Percentiles rank a stretch among this genome's conserved stretches.
phyloP scores from a whole-genome alignment of 306 rosid species.

The Castanopsis chinensis region DNA sequence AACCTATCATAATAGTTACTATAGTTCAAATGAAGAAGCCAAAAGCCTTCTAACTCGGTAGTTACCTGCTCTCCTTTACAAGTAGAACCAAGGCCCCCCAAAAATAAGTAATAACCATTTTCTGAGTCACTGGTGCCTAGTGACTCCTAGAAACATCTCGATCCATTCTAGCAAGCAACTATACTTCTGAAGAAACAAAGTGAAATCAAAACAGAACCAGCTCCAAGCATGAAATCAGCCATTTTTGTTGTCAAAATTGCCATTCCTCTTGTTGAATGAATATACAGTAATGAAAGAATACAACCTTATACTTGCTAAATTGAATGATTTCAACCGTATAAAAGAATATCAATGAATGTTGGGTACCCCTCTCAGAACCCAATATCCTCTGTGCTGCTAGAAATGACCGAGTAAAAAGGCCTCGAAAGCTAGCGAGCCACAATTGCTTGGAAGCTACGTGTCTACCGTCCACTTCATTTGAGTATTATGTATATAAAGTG shows the following conservation, averaged over 20 bases:
- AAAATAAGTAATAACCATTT: too few relatives aligned
- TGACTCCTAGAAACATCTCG: not conserved
- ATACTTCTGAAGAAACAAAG: not conserved
- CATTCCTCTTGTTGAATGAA: constrained; percentile 26
- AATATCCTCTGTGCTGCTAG: constrained; percentile 30
- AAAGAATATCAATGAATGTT: constrained; percentile 34
- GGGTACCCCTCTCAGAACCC: constrained; percentile 34
- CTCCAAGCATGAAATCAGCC: constrained; percentile 19
- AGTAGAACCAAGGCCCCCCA: too few relatives aligned
- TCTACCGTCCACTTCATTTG: constrained; percentile 22
- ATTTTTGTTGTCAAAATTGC: constrained; percentile 56
- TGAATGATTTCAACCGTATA: constrained; percentile 22
- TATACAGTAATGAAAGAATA: constrained; percentile 64
- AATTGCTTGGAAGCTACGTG: constrained; percentile 24
- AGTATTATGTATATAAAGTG: constrained; percentile 35
- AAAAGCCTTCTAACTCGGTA: too few relatives aligned
- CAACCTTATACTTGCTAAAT: constrained; percentile 34
- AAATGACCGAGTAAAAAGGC: constrained; percentile 36
- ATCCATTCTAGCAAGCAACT: not conserved
- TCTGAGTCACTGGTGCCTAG: too few relatives aligned
- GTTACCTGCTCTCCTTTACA: too few relatives aligned
- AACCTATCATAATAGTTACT: too few relatives aligned
- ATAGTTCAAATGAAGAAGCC: too few relatives aligned
- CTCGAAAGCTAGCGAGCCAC: constrained; percentile 37
- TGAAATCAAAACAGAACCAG: constrained; percentile 5